Conservation (phyloP, 2,329 filamentous ascomycete species). For the Nectriaceae sp. region DNA sequence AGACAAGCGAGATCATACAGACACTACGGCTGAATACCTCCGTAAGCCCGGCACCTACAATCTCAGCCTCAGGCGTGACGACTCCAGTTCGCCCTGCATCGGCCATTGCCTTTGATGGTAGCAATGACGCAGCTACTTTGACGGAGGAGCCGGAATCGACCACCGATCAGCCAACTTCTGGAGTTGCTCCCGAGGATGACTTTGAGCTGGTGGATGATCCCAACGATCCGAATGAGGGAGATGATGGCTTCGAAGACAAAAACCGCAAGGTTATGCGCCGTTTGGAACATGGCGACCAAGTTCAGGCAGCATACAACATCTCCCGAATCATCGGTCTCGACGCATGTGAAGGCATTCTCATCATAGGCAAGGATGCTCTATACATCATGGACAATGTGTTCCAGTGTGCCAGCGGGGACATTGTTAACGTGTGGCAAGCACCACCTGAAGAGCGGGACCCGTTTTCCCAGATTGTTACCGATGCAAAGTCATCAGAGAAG, state of each 20-base stretch:
- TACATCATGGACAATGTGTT: slow-evolving; percentile 98
- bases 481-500: slow-evolving; percentile 61
- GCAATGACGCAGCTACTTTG: slow-evolving; percentile 15
- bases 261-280: slow-evolving; percentile 97
- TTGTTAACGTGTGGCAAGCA: slow-evolving; percentile 94
- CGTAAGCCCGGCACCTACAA: slow-evolving; percentile 20
- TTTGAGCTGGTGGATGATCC: slow-evolving; percentile 96
- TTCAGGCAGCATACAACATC: slow-evolving; percentile 93
- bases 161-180: slow-evolving; percentile 22
- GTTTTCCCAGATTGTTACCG: slow-evolving; percentile 90
- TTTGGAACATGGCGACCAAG: slow-evolving; percentile 84
- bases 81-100: slow-evolving; percentile 18
- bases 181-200: slow-evolving; percentile 69
- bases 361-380: slow-evolving; percentile 86
- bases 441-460: slow-evolving; percentile 90
- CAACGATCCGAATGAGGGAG: slow-evolving; percentile 74
- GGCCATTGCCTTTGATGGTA: slow-evolving; percentile 22
- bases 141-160: slow-evolving; percentile 26
- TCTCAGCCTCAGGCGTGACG: slow-evolving; percentile 16
- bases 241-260: slow-evolving; percentile 89
- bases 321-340: slow-evolving; percentile 93
- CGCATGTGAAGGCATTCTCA: slow-evolving; percentile 88
- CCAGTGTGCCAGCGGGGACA: slow-evolving; percentile 91
- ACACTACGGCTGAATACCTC: slow-evolving; percentile 37
- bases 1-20: slow-evolving; percentile 48